Conservation (phyloP, 257 asterid genomes). For the Petunia axillaris region DNA sequence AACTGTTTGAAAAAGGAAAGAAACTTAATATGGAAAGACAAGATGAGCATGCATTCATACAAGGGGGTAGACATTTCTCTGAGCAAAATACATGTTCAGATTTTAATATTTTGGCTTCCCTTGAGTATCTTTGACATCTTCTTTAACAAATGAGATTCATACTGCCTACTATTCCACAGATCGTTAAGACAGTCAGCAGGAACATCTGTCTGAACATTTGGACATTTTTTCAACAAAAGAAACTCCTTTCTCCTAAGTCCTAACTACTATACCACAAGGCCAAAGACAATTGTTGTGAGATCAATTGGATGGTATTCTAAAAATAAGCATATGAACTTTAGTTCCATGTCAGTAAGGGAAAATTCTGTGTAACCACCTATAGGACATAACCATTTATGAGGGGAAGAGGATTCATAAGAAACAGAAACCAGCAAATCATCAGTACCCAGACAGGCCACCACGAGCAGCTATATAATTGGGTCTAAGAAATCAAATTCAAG, state of each 20-base stretch:
- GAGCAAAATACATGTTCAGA: slow-evolving; percentile 1
- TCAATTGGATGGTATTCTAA: not conserved
- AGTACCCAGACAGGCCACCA: slow-evolving; percentile 5
- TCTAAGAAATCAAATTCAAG: not conserved
- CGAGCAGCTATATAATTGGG: not conserved
- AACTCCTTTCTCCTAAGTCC: not conserved
- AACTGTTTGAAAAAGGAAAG: slow-evolving; percentile 19
- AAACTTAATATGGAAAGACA: not conserved
- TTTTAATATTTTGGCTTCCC: not conserved
- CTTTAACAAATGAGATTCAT: slow-evolving; percentile 8
- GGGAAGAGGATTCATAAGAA: not conserved
- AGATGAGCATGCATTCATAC: slow-evolving; percentile 6
- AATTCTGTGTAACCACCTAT: not conserved
- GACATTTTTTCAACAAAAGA: not conserved
- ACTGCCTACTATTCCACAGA: slow-evolving; percentile 6
- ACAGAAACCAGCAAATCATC: slow-evolving; percentile 22
- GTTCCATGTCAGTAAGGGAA: not conserved
- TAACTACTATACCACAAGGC: not conserved
- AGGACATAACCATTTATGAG: not conserved
- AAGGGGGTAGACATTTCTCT: not conserved
- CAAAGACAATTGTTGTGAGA: not conserved
- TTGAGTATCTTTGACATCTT: not conserved
- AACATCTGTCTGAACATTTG: not conserved
- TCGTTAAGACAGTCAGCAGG: not conserved
- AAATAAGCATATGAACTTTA: not conserved